Percentiles rank a stretch among this genome's conserved stretches.
phyloP scores from a whole-genome alignment of 306 rosid species.

The Malus asiatica region DNA sequence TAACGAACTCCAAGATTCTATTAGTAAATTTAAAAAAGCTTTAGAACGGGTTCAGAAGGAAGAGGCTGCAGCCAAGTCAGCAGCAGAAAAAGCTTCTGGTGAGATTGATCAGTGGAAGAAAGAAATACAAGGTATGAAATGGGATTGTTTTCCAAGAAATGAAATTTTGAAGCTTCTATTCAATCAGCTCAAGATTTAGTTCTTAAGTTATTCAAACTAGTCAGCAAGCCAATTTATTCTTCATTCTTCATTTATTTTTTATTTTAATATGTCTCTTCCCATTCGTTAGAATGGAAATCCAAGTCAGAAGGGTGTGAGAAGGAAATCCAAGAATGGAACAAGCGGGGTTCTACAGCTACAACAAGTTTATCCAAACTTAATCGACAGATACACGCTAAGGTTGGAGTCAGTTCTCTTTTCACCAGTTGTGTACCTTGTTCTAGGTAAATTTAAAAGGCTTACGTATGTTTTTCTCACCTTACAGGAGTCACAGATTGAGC shows the following conservation, averaged over 20 bases:
- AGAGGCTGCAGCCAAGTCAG: constrained; percentile 64
- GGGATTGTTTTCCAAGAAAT: constrained; percentile 3
- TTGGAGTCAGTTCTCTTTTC: constrained; percentile 18
- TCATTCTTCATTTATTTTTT: neutral
- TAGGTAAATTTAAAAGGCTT: constrained; percentile 17
- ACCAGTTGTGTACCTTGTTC: neutral
- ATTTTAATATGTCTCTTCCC: neutral
- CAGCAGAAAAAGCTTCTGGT: constrained; percentile 55
- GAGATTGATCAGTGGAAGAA: constrained; percentile 55
- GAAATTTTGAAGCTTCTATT: neutral
- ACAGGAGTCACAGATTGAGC: constrained; percentile 82
- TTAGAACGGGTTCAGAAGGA: constrained; percentile 57
- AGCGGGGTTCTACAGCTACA: constrained; percentile 76
- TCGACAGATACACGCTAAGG: constrained; percentile 89
- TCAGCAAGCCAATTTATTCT: neutral
- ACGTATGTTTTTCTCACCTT: constrained; percentile 11
- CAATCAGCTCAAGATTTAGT: neutral
- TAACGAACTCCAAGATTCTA: constrained; percentile 57
- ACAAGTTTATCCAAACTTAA: constrained; percentile 75
- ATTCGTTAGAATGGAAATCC: constrained; percentile 72
- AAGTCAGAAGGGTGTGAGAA: constrained; percentile 85
- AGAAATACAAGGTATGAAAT: constrained; percentile 61
- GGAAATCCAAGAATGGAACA: constrained; percentile 96
- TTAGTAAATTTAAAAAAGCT: constrained; percentile 51
- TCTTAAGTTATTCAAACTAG: neutral